Percentiles rank a stretch among this genome's conserved stretches.
Conservation (phyloP, 805 yeast species). For the Kazachstania martiniae region DNA sequence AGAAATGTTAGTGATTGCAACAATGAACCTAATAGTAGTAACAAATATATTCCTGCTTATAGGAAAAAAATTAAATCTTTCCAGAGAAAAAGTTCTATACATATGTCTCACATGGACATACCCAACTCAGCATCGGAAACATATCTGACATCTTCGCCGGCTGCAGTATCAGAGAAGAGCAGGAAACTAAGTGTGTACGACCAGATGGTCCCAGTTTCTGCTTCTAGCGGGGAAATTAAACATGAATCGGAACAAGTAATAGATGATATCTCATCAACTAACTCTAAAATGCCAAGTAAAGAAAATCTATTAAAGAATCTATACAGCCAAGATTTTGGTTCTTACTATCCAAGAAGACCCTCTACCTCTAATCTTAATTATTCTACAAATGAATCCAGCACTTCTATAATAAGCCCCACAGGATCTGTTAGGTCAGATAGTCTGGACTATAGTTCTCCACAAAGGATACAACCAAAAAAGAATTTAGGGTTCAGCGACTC, state of each 20-base stretch:
- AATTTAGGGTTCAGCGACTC: no score
- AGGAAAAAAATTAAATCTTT: slow-evolving; percentile 25
- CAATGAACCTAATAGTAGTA: slow-evolving; percentile 3
- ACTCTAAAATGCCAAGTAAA: background rate
- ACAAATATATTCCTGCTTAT: slow-evolving; percentile 30
- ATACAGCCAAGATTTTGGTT: slow-evolving; percentile 19
- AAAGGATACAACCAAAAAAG: no score
- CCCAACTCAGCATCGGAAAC: background rate
- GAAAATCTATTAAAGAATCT: slow-evolving; percentile 13
- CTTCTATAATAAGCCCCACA: no score
- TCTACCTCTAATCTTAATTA: slow-evolving; percentile 5
- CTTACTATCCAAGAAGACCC: slow-evolving; percentile 20
- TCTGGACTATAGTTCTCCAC: no score
- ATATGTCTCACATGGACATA: background rate
- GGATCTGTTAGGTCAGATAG: no score
- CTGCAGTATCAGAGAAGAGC: no score
- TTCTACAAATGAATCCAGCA: no score
- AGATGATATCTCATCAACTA: background rate
- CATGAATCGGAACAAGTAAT: background rate
- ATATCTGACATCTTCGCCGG: no score
- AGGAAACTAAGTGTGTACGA: slow-evolving; percentile 4
- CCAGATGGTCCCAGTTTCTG: slow-evolving; percentile 6
- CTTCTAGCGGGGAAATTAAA: background rate
- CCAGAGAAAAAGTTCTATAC: background rate
- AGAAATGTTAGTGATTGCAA: slow-evolving; percentile 2